Base-by-base conservation (phyloP, 306 rosid genomes). In the Crotalaria pallida region DNA sequence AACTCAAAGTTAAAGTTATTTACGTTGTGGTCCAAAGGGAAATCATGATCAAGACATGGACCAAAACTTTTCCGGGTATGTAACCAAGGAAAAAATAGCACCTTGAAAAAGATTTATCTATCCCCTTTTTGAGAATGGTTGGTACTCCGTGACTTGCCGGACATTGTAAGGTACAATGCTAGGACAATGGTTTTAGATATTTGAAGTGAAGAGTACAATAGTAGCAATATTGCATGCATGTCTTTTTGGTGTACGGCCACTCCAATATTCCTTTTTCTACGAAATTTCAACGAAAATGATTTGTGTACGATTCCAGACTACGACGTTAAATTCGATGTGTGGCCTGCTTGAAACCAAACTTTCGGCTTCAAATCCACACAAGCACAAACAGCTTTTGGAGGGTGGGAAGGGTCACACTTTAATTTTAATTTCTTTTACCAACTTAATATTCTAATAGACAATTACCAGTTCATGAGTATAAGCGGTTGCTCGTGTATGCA, bases 91-190 rank as follows among this genome's bases (percentile, higher is more conserved):
- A n/a, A n/a, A n/a, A n/a, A n/a, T n/a, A n/a, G n/a, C n/a, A n/a
- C 29, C 67, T 43, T 50, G 36, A 5, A 47, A 49, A 64, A 56
- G 48, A 44, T 49, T 31, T 4, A 48, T 50, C 19, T 7, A 59
- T 66, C 67, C 66, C 31, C 40, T 48, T 58, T 50, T 72, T 23
- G 6, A 12, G 1, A 29, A 67, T 45, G 21, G 16, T 21, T 43
- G 56, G 59, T 15, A n/a, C 43, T 7, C 8, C 19, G 33, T 69
- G 51, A 38, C 52, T 63, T 56, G 44, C 81, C 71, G 81, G 81
- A 75, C 77, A 22, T 38, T 64, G 52, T 10, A 44, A 76, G 75
- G 84, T 81, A 76, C 81, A 58, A 19, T 18, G n/a, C 13, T 8
- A 40, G 80, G 70, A 74, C 74, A 69, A 16, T 66, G 52, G 52